A percentile compares a stretch with the other conserved stretches of the same genome.
These are phyloP conservation scores for Wickerhamiella shivajii DNA, from an alignment of 805 yeast genomes.

Conservation along the genomic window DNA sequence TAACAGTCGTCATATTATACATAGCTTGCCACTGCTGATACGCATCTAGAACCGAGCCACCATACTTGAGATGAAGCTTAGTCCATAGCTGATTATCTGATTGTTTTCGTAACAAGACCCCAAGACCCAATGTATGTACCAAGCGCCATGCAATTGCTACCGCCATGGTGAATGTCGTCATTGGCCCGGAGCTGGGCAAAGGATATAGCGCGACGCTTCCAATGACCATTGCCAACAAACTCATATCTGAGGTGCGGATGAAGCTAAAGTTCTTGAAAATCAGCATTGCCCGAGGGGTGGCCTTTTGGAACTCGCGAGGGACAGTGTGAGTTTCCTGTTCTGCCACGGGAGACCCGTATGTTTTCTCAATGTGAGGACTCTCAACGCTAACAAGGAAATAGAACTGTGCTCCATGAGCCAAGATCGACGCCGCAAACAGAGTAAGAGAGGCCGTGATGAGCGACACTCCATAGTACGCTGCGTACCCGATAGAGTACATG, in stretches of 20 bases:
- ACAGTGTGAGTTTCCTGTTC: not conserved
- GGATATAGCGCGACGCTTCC: constrained; percentile 25
- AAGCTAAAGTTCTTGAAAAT: constrained; percentile 48
- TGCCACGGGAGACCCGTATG: constrained; percentile 26
- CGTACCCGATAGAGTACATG: constrained; percentile 80
- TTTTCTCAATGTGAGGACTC: constrained; percentile 75
- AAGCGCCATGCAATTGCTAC: constrained; percentile 35
- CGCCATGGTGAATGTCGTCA: constrained; percentile 19
- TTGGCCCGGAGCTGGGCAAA: constrained; percentile 17
- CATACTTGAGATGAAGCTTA: constrained; percentile 45
- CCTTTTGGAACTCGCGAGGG: constrained; percentile 3
- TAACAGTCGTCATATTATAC: constrained; percentile 37
- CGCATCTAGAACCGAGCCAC: constrained; percentile 48
- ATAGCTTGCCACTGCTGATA: constrained; percentile 60
- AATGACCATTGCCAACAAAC: constrained; percentile 15
- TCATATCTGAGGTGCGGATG: constrained; percentile 47
- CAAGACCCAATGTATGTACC: constrained; percentile 36
- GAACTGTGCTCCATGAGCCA: constrained; percentile 69
- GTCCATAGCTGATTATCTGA: constrained; percentile 50
- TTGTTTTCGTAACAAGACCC: constrained; percentile 41
- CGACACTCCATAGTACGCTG: constrained; percentile 77
- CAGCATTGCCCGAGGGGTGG: constrained; percentile 28
- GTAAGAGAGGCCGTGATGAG: constrained; percentile 60
- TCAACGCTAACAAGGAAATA: constrained; percentile 60
- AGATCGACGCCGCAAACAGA: constrained; percentile 49